Conservation (phyloP, 73 alveolate genomes). For the Uronychia setigera region DNA sequence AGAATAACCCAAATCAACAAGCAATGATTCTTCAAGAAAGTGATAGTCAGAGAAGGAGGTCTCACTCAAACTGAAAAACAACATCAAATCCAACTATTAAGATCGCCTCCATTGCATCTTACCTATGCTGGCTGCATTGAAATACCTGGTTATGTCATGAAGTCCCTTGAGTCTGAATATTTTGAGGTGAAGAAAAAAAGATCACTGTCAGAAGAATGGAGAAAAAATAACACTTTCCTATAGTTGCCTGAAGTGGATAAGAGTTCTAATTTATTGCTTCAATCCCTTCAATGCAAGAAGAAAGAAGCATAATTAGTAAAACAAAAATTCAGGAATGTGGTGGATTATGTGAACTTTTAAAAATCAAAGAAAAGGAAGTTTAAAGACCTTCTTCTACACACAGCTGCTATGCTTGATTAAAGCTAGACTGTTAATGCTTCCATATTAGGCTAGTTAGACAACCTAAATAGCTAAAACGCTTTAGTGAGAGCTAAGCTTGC, state of each 20-base stretch:
- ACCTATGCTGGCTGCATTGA: neutral
- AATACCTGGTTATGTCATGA: neutral
- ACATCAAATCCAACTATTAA: neutral
- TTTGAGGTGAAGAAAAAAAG: no score
- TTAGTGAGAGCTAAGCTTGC: conserved; percentile 6
- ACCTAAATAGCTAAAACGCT: neutral
- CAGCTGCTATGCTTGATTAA: neutral
- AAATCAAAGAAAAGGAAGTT: conserved; percentile 4
- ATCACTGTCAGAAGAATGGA: no score
- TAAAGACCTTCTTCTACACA: neutral
- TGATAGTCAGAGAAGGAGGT: neutral
- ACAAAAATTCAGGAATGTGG: neutral
- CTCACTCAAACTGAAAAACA: neutral
- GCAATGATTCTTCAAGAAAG: neutral
- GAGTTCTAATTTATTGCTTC: neutral
- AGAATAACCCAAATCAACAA: neutral
- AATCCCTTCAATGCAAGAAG: neutral
- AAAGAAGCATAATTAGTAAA: neutral
- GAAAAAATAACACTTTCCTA: no score
- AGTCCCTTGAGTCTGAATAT: conserved; percentile 1
- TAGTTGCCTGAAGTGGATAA: no score
- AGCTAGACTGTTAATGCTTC: neutral
- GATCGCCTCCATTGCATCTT: neutral
- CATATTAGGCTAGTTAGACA: neutral
- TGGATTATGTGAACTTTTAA: neutral